Evolutionary conservation across 1,284 basidiomycete genomes (phyloP).

Genomic region (Papiliotrema laurentii): DNA sequence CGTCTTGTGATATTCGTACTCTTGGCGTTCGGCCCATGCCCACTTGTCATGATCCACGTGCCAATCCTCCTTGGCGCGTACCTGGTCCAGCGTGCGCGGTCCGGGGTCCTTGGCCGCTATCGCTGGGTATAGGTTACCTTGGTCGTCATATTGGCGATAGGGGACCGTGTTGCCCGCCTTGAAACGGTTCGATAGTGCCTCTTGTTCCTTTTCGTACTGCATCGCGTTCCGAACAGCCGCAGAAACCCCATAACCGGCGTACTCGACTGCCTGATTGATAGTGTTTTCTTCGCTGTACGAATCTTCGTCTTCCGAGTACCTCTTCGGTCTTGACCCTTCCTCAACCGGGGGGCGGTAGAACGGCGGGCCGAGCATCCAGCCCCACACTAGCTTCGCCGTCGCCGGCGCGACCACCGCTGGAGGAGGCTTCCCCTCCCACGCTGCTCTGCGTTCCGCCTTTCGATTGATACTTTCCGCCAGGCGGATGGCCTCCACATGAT

Average conservation of each 20-base stretch:
- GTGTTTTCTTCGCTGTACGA: not conserved
- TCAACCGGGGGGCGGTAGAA: not conserved
- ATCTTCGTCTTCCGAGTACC: not conserved
- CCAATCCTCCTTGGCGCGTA: not conserved
- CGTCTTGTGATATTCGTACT: conserved; percentile 12
- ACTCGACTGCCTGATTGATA: too few relatives aligned
- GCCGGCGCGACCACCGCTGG: conserved; percentile 14
- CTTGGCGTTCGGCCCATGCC: conserved; percentile 5
- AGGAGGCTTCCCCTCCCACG: conserved; percentile 4
- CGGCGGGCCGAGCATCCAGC: conserved; percentile 21
- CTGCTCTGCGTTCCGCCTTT: conserved; percentile 9
- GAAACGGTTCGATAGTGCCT: not conserved
- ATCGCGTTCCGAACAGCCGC: too few relatives aligned
- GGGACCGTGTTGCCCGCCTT: not conserved
- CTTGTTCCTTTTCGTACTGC: not conserved
- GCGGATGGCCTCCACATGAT: conserved; percentile 14
- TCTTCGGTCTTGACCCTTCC: not conserved
- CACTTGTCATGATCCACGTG: not conserved
- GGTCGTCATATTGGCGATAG: not conserved
- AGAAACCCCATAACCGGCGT: not conserved
- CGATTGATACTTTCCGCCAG: conserved; percentile 11
- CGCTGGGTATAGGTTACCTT: too few relatives aligned
- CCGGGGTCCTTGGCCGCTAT: too few relatives aligned
- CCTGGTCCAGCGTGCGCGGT: not conserved
- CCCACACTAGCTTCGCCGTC: conserved; percentile 12